Base-by-base conservation (phyloP, 305 asterid species). In the Lippia alba region DNA sequence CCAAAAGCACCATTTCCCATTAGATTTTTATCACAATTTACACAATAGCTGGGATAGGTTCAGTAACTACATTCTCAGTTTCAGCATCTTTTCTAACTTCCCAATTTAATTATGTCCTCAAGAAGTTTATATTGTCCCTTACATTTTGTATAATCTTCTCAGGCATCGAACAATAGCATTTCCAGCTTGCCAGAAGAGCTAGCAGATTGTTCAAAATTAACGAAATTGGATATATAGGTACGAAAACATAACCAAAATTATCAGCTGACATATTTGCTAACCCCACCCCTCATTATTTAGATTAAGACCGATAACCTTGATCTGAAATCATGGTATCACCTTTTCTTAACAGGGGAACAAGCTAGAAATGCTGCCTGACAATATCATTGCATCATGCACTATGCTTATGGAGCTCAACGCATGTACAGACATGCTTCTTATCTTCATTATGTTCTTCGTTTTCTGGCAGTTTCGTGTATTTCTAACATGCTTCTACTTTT, bases 351-450 rank as follows among this genome's bases (percentile, higher is more conserved):
- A 94, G 99, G 99, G 98, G 74, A 94, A 94, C 82, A 87, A 85
- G 92, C 83, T 94, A 74, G 84, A 78, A 71, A 45, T 48, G 73
- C 83, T 94, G 58, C 78, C 96, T 24, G 73, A 85, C 72, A 81
- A 77, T 80, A 46, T 92, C 75, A 81, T 90, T 78, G 85, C 96
- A 72, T 88, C 96, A 56, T 92, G 96, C 86, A 80, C 84, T 44
- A 78, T 76, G 90, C 96, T 94, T 75, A 87, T 80, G 63, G 99
- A 94, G 79, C 87, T 94, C 73, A 90, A 90, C 74, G 99, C 98
- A 79, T 87, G 99, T 92, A 94, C 79, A 56, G 45, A 59, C 70
- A 65, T 61, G 54, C 63, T 61, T 67, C 63, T 75, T 69, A 64
- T 66, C 77, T 68, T 56, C 61, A 54, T 51, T 77, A 58, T 75